Base-by-base conservation (phyloP, 768 basidiomycete species). In the Tricholoma hemisulphureum region DNA sequence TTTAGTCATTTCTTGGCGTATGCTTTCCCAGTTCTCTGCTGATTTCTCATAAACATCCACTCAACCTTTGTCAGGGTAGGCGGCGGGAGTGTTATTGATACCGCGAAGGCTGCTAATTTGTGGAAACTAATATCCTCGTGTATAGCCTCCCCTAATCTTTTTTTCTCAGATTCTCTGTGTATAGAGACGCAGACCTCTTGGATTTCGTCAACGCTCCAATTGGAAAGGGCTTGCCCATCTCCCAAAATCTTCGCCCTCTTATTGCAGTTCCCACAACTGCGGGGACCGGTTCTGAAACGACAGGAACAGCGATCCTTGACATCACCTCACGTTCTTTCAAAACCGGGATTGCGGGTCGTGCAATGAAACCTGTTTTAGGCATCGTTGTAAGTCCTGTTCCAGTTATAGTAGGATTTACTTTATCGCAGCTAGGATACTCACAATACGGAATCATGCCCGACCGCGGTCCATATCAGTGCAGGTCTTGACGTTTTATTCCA, bases 201-300 rank as follows among this genome's bases (percentile, higher is more conserved):
- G 96, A 98, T 70, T 98, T 96, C 71, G 91, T 98, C 73, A 98
- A 98, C 68, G 95, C 96, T 1, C 96, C 96, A 0, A 79, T 98
- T 53, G 96, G 96, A 41, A 95, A 93, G 73, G 95, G 95, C 4
- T 79, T 88, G 35, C 92, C 95, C 2, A 88, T 98, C 61, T 75
- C 81, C 2, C 77, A 90, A 67, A 75, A 78, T 16, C 77, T 98
- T 21, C 77, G 85, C 7, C 96, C 96, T 13, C 78, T 98, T 48
- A 96, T 96, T 59, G 93, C 93, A 43, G 79, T 94, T 73, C 81
- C 82, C 20, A 84, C 83, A 20, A 84, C 83, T 4, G 86, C 86
- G 28, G 96, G 96, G 51, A 96, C 95, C 13, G 95, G 94, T 16
- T 93, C 91, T 1, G 93, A 98, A 71, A 98, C 95, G 2, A 98